phyloP scores from a whole-genome alignment of 805 yeast species.

The Candida patagonica region DNA sequence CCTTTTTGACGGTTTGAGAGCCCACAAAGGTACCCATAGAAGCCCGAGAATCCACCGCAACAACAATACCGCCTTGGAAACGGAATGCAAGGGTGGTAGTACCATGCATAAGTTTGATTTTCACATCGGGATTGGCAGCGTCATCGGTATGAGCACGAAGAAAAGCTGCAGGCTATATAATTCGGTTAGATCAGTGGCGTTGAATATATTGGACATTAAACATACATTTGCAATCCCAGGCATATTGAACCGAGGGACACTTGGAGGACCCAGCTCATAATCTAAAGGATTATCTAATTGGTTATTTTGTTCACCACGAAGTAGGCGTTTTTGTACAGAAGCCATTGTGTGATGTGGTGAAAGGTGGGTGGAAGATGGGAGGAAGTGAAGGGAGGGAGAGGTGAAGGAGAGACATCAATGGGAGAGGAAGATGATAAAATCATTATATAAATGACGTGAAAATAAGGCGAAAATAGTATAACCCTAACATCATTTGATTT shows the following conservation, averaged over 20 bases:
- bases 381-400: neutral
- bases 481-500: no score
- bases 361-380: neutral
- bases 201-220: neutral
- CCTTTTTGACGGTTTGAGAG: slow-evolving; percentile 95
- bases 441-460: no score
- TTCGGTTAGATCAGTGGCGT: neutral
- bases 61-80: slow-evolving; percentile 87
- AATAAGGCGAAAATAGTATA: no score
- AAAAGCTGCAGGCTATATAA: slow-evolving; percentile 70
- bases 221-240: slow-evolving; percentile 26
- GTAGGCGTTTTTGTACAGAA: neutral
- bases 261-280: slow-evolving; percentile 7
- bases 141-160: slow-evolving; percentile 98
- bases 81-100: slow-evolving; percentile 97
- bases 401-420: neutral
- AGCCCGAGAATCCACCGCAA: slow-evolving; percentile 97
- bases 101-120: slow-evolving; percentile 95
- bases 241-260: slow-evolving; percentile 19
- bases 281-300: slow-evolving; percentile 15
- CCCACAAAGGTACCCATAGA: slow-evolving; percentile 98
- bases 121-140: slow-evolving; percentile 83
- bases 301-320: slow-evolving; percentile 27
- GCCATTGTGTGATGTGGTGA: neutral
- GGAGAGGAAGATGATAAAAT: no score